Conservation (phyloP, 1,284 basidiomycete species). For the Fomitopsis pinicola region DNA sequence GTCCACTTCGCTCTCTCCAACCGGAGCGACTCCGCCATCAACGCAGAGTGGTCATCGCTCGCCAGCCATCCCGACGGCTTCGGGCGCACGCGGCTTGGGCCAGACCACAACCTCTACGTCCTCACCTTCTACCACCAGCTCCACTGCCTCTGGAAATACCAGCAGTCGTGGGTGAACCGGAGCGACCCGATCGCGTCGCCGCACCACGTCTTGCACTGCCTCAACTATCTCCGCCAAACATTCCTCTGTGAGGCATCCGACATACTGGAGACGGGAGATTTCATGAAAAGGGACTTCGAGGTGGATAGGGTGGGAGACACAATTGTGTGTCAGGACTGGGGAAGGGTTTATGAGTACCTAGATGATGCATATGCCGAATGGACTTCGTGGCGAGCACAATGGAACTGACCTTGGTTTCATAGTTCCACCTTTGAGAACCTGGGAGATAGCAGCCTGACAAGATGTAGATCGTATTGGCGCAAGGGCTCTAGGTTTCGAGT, state of each 20-base stretch:
- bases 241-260: conserved; percentile 39
- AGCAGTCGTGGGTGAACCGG: conserved; percentile 2
- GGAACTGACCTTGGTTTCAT: background rate
- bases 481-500: too few species aligned
- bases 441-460: too few species aligned
- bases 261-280: conserved; percentile 42
- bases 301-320: conserved; percentile 32
- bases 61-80: conserved; percentile 12
- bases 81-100: conserved; percentile 20
- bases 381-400: background rate
- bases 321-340: conserved; percentile 47
- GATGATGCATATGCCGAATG: conserved; percentile 3
- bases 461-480: too few species aligned
- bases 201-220: conserved; percentile 40
- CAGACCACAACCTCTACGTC: conserved; percentile 19
- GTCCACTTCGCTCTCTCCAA: too few species aligned
- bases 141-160: conserved; percentile 24
- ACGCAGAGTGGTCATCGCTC: background rate
- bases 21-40: too few species aligned
- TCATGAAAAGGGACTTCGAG: conserved; percentile 33
- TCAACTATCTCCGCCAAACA: conserved; percentile 39
- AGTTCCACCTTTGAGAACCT: too few species aligned
- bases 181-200: conserved; percentile 8
- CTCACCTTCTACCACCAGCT: conserved; percentile 32
- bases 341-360: conserved; percentile 28